Evolutionary conservation across 345 rosid genomes (phyloP), one percentile per base, ranked within the genome.

Genomic region (Toxicodendron radicans): DNA sequence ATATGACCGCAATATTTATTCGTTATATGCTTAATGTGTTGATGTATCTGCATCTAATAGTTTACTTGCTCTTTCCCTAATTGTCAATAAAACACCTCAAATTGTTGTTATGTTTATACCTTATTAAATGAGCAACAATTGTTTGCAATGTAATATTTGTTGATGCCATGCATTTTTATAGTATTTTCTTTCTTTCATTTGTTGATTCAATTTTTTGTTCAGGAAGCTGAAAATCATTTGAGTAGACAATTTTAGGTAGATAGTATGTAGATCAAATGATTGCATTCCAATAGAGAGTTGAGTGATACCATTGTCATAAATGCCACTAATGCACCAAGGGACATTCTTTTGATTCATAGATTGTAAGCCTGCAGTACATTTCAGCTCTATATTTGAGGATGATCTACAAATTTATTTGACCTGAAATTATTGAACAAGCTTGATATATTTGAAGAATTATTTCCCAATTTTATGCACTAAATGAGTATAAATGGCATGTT

Each of bases 1-100:
- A 87, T 87, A 74, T 35, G 53, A 77, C 59, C 14, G 21, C 10
- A 27, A 73, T 75, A 66, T 68, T 71, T n/a, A 45, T 72, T 21
- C 33, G 45, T 23, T 51, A 64, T 68, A 74, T 51, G 75, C 53
- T 70, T 45, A 64, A 62, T 73, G 12, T 76, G 75, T 71, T 61
- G 54, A 70, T 70, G 23, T 12, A 57, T 69, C 38, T 41, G 14
- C 52, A 21, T 58, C 35, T 41, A 16, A 46, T 45, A 59, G 65
- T 58, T 41, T 30, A 46, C 10, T 58, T 60, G 0, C 48, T 5
- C 21, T 49, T 49, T 30, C 49, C 3, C 12, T 1, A 72, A 61
- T 30, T 62, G 49, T 30, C 65, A 60, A 49, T 61, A 60, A 4
- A 48, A 48, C 58, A 48, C 46, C 32, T 58, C 6, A 12, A 60